Base-by-base conservation (phyloP, 768 basidiomycete species). In the Candolleomyces efflorescens region DNA sequence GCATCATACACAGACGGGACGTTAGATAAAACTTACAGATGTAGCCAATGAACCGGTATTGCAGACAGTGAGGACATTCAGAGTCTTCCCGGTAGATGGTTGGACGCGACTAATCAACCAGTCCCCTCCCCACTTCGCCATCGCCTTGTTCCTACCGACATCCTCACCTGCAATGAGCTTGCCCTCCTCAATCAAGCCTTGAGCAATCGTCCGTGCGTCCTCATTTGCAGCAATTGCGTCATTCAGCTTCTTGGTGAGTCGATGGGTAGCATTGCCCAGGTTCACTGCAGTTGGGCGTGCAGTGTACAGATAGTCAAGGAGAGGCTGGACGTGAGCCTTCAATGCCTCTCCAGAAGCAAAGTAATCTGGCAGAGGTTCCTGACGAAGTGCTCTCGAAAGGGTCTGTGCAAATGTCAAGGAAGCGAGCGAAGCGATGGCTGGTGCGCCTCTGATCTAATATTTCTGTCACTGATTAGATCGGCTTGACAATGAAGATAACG, bases 281-380 rank as follows among this genome's bases (percentile, higher is more conserved):
- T 98, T 98, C 64, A 98, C 95, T 5, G 95, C 95, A 0, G 95
- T 98, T 15, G 96, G 95, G n/a, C 95, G 83, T 2, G 95, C 89
- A 1, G 87, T 91, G 69, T 82, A 86, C 12, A 98, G 81, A 70
- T 83, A 88, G 41, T 85, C 81, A 47, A 94, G 78, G 44, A 84
- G 77, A 0, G 79, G 76, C 41, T 75, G 66, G 60, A 95, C 69
- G 69, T 90, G 76, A 0, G 69, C 69, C 52, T 77, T 73, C 27
- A 97, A 75, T 2, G 76, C 69, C 2, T 73, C 69, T 0, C 81
- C 70, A 0, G 87, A 83, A 3, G 76, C 64, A 18, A 92, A 73
- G 66, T 81, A 89, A 5, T 77, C 77, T 0, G 86, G 86, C 2
- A 63, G 56, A 0, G 82, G 76, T 1, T 75, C 68, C 11, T 74